Base-by-base conservation (phyloP, 768 basidiomycete genomes). In the Ramaria rubella region DNA sequence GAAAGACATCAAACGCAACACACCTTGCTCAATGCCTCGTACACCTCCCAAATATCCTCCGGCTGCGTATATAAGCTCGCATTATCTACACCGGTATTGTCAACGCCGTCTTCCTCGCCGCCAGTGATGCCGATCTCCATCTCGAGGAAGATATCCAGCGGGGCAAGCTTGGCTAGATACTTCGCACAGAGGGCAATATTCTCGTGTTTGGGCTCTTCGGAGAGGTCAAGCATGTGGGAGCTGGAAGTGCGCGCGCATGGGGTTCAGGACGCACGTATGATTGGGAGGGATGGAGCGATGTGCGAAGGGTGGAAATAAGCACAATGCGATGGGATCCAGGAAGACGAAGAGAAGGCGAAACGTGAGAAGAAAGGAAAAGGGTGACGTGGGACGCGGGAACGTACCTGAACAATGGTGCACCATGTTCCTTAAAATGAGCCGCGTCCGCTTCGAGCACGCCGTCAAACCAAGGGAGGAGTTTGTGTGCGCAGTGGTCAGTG, bases 71-170 rank as follows among this genome's bases (percentile, higher is more conserved):
- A 99, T 66, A 98, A 78, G 58, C 81, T 81, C 45, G 85, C 77
- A 74, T 98, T 99, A 76, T 99, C 96, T 60, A 93, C 93, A 40
- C 78, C 83, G 45, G 92, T 87, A 81, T 99, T 99, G 76, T 99
- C 95, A 49, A 99, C 96, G 69, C 96, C 95, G 68, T 98, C 96
- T 72, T 99, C 96, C 72, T 99, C 96, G 65, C 96, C 96, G 67
- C 96, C 96, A 50, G 96, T 99, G 74, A 99, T 98, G 21, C 46
- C 96, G 70, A 99, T 99, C 75, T 99, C 96, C 96, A 99, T 99
- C 81, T 99, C 96, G 71, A 99, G 91, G 92, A 92, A 99, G 59
- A 91, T 75, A 51, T 90, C 87, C 67, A 98, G 72, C 60, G 86
- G 83, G 2, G 90, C 88, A 93, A 98, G 89, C 68, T 91, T 90